Evolutionary conservation across 1,284 basidiomycete species (phyloP).

Genomic region (Leccinum angustisporum): DNA sequence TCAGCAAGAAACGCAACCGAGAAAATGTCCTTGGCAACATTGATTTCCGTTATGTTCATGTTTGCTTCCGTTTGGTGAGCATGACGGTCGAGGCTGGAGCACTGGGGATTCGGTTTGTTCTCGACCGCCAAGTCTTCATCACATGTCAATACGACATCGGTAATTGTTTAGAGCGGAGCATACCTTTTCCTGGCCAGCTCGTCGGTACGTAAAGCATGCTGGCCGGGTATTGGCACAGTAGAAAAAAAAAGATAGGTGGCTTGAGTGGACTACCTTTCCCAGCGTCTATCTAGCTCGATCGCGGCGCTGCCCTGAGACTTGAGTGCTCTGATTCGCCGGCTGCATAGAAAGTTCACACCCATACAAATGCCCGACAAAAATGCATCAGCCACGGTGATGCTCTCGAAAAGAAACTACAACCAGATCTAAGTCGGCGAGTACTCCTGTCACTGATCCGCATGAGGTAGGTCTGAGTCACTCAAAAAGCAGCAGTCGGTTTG

Average conservation of each 20-base stretch:
- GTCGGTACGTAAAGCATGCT: slow-evolving; percentile 1
- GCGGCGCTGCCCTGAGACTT: too few relatives aligned
- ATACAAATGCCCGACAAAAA: not conserved
- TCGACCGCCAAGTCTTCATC: not conserved
- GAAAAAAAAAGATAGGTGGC: not conserved
- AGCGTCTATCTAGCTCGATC: not conserved
- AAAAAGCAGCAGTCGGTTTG: not conserved
- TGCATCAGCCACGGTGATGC: not conserved
- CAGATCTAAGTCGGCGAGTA: not conserved
- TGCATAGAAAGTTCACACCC: not conserved
- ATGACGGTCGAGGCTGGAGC: not conserved
- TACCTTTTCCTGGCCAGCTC: slow-evolving; percentile 6
- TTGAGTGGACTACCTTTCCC: not conserved
- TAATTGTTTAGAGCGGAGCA: not conserved
- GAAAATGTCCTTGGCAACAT: not conserved
- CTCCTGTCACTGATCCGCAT: not conserved
- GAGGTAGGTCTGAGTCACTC: not conserved
- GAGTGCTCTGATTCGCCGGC: not conserved
- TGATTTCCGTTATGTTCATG: not conserved
- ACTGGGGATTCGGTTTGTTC: not conserved
- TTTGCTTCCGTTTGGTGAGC: not conserved
- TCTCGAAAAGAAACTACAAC: not conserved
- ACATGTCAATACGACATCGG: not conserved
- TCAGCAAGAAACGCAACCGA: slow-evolving; percentile 7
- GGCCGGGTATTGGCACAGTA: not conserved